Evolutionary conservation across 192 early-diverging fungal species (phyloP).

Genomic region (Phycomyces blakesleeanus): DNA sequence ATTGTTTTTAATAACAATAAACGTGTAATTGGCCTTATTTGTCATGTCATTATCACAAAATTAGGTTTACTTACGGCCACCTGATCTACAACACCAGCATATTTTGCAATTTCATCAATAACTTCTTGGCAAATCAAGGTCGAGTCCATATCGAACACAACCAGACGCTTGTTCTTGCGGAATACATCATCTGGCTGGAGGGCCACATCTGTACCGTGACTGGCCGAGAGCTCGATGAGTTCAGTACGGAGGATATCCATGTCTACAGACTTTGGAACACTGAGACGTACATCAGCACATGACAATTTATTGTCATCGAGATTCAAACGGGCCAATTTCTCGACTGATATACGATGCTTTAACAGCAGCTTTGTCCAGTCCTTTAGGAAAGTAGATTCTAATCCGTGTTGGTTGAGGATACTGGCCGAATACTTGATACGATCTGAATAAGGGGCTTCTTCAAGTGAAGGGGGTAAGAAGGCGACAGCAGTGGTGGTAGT

Average conservation of each 20-base stretch:
- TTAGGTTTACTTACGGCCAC: slow-evolving; percentile 85
- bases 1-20: no score
- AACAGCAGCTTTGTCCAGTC: slow-evolving; percentile 79
- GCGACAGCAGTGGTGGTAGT: slow-evolving; percentile 20
- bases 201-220: slow-evolving; percentile 78
- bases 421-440: slow-evolving; percentile 86
- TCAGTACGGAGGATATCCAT: slow-evolving; percentile 66
- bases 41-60: no score
- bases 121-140: slow-evolving; percentile 98
- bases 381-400: slow-evolving; percentile 72
- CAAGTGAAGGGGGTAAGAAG: slow-evolving; percentile 49
- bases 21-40: no score
- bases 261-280: slow-evolving; percentile 63
- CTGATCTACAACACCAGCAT: slow-evolving; percentile 86
- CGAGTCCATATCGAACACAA: slow-evolving; percentile 99
- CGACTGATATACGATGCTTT: slow-evolving; percentile 75
- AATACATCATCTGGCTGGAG: slow-evolving; percentile 87
- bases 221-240: slow-evolving; percentile 67
- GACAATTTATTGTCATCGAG: slow-evolving; percentile 54
- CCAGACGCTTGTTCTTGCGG: slow-evolving; percentile 85
- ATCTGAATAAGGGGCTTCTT: slow-evolving; percentile 84
- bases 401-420: slow-evolving; percentile 77
- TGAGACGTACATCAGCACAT: slow-evolving; percentile 82
- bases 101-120: slow-evolving; percentile 96
- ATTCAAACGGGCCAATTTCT: slow-evolving; percentile 83